A percentile compares a stretch with the other conserved stretches of the same genome.
Evolutionary conservation across 108 stramenopile species (phyloP).

Genomic region (Skeletonema potamos): DNA sequence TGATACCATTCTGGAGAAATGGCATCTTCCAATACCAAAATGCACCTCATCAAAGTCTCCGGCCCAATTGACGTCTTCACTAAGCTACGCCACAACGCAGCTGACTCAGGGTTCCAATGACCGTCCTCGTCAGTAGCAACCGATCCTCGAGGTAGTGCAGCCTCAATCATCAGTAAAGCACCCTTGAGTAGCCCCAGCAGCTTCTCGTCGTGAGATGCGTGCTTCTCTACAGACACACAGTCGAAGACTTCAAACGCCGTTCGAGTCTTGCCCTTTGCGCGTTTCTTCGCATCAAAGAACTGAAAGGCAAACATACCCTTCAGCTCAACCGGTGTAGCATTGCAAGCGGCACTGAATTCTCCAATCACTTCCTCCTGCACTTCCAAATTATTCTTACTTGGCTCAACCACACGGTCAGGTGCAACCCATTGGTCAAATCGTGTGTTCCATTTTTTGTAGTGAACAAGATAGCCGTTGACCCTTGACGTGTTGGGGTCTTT

Average conservation of each 20-base stretch:
- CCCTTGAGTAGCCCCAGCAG: constrained; percentile 68
- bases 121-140: constrained; percentile 55
- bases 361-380: constrained; percentile 62
- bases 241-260: constrained; percentile 56
- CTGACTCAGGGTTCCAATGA: constrained; percentile 59
- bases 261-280: constrained; percentile 50
- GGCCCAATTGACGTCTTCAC: constrained; percentile 66
- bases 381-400: constrained; percentile 60
- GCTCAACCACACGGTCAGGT: constrained; percentile 63
- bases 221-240: constrained; percentile 31
- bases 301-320: constrained; percentile 53
- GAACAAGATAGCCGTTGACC: constrained; percentile 69
- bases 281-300: constrained; percentile 55
- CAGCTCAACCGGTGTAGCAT: constrained; percentile 50
- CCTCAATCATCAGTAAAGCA: constrained; percentile 76
- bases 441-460: constrained; percentile 80
- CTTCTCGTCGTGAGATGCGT: constrained; percentile 56
- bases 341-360: constrained; percentile 26
- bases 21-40: constrained; percentile 71
- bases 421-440: constrained; percentile 86
- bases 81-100: constrained; percentile 62
- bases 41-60: constrained; percentile 61
- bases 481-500: constrained; percentile 39
- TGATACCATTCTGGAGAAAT: constrained; percentile 70
- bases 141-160: constrained; percentile 77